Evolutionary conservation across 2,329 filamentous ascomycete genomes (phyloP), one percentile per base, ranked within the genome.

Genomic region (Mariannaea elegans): DNA sequence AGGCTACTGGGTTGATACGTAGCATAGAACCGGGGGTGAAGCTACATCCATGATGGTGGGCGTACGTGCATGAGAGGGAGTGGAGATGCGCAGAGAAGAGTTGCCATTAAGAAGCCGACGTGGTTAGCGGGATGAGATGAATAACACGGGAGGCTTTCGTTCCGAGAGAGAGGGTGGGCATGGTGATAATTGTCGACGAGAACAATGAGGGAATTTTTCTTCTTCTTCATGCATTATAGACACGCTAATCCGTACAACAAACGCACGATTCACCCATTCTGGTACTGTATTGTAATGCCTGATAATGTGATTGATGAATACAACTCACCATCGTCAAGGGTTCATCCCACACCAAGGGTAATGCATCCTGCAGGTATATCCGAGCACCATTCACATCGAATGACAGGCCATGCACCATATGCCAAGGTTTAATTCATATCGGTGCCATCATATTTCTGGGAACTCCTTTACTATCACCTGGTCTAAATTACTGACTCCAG

Each of bases 91-190:
- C 51, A 45, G 56, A 45, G 38, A 50, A 54, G 51, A 27, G 32
- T 19, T 19, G 27, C 32, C 32, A 23, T 23, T 52, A 31, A 21
- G 42, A 32, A 47, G 65, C 52, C 66, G 65, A 61, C 56, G 46
- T 59, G 54, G 55, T 48, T 56, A 50, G 49, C 23, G 23, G 16
- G 39, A 44, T 38, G 36, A 21, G 32, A 47, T 31, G 45, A 56
- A 54, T 36, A 19, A 29, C 32, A 60, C 65, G 65, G 65, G 56
- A 56, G 5, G 36, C 45, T 31, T 18, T 29, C 12, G 38, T 59
- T 50, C 65, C 65, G 62, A 48, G 24, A 39, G 38, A 6, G 51
- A 38, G n/a, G 19, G 32, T 42, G 18, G 38, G 27, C 14, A 16
- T 46, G 32, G 38, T 32, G 31, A 52, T 13, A 6, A 23, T 38